Evolutionary conservation across 2,329 filamentous ascomycete genomes (phyloP).

Genomic region (Colletotrichum sp.): DNA sequence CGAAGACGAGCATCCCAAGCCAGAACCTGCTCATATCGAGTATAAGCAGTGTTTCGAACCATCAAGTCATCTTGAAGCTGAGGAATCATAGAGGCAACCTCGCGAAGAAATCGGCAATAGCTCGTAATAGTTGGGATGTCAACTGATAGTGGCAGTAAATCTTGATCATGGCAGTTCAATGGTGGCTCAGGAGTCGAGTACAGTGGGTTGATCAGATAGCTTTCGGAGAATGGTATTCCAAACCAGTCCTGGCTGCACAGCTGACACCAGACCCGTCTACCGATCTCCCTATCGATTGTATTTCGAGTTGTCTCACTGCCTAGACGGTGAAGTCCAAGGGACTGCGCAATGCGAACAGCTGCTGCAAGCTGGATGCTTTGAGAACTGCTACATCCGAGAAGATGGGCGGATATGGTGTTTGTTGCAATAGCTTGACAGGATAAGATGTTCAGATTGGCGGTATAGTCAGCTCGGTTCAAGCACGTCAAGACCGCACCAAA

Average conservation of each 20-base stretch:
- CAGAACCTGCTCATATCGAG: slow-evolving; percentile 39
- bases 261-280: neutral
- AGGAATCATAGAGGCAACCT: slow-evolving; percentile 37
- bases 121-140: slow-evolving; percentile 27
- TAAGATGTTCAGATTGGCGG: neutral
- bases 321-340: slow-evolving; percentile 48
- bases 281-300: neutral
- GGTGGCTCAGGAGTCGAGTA: slow-evolving; percentile 36
- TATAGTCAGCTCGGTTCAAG: neutral
- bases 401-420: slow-evolving; percentile 37
- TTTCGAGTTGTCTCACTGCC: slow-evolving; percentile 23
- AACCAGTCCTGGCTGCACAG: neutral
- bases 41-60: slow-evolving; percentile 33
- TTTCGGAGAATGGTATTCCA: neutral
- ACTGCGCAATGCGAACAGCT: slow-evolving; percentile 50
- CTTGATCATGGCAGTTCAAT: slow-evolving; percentile 37
- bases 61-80: slow-evolving; percentile 34
- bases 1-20: slow-evolving; percentile 36
- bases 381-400: slow-evolving; percentile 51
- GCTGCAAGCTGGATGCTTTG: slow-evolving; percentile 48
- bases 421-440: neutral
- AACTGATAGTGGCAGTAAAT: slow-evolving; percentile 21
- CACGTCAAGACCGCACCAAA: neutral
- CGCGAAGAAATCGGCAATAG: slow-evolving; percentile 31
- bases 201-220: slow-evolving; percentile 32